phyloP scores from a whole-genome alignment of 2,329 filamentous ascomycete species.

The Simplicillium aogashimaense region DNA sequence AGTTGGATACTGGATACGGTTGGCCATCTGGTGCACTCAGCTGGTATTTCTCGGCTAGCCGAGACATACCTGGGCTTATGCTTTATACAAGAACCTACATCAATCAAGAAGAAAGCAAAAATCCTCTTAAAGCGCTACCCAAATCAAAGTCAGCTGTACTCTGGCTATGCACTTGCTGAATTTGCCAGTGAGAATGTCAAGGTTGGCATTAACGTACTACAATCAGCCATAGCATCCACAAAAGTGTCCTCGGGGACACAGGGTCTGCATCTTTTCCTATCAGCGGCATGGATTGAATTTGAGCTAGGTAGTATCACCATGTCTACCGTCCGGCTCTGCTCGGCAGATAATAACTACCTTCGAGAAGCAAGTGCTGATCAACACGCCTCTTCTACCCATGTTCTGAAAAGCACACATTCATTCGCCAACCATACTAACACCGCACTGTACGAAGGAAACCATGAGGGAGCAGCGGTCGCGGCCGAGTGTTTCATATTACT shows the following conservation, averaged over 20 bases:
- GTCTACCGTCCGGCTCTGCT: too few species aligned
- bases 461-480: conserved; percentile 39
- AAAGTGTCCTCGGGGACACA: conserved; percentile 10
- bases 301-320: not conserved
- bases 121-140: conserved; percentile 62
- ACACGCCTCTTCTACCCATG: conserved; percentile 16
- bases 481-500: conserved; percentile 56
- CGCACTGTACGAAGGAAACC: conserved; percentile 41
- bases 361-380: conserved; percentile 8
- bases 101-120: conserved; percentile 63
- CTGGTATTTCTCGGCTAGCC: conserved; percentile 34
- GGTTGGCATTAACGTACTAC: conserved; percentile 54
- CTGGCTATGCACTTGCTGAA: conserved; percentile 70
- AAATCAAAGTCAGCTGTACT: conserved; percentile 60
- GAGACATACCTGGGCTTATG: conserved; percentile 64
- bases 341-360: conserved; percentile 14
- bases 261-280: not conserved
- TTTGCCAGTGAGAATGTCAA: conserved; percentile 43
- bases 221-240: conserved; percentile 44
- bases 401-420: too few species aligned
- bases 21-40: too few species aligned
- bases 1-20: too few species aligned
- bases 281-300: not conserved
- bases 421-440: conserved; percentile 15
- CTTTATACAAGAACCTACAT: conserved; percentile 39